A percentile compares a stretch with the other conserved stretches of the same genome.
Conservation (phyloP, 2,329 filamentous ascomycete species). For the Paradendryphiella salina region DNA sequence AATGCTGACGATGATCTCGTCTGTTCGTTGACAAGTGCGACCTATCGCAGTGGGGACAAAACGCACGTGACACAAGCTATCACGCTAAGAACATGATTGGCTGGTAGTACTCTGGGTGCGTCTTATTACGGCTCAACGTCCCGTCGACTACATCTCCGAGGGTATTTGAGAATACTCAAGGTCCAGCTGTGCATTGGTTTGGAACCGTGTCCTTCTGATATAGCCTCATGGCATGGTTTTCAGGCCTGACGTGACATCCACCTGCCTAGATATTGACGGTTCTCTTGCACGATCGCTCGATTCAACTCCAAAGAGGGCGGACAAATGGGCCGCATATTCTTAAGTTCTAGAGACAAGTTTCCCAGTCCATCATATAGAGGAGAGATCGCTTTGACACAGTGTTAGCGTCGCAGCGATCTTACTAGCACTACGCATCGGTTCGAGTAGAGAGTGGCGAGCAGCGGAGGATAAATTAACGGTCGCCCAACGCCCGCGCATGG, state of each 20-base stretch:
- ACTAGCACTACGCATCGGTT: neutral
- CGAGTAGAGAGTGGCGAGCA: conserved; percentile 1
- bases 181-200: neutral
- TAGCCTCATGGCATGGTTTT: neutral
- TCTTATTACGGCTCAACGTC: conserved; percentile 1
- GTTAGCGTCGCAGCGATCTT: conserved; percentile 1
- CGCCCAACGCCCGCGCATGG: neutral
- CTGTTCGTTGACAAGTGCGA: neutral
- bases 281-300: neutral
- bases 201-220: neutral
- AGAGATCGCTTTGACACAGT: neutral
- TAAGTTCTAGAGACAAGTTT: neutral
- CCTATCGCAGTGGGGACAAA: neutral
- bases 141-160: neutral
- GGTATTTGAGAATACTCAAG: neutral
- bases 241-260: neutral
- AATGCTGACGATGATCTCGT: neutral
- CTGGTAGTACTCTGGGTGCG: conserved; percentile 3
- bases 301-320: neutral
- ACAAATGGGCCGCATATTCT: neutral
- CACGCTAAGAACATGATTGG: conserved; percentile 1
- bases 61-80: neutral
- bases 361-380: neutral
- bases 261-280: neutral
- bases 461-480: neutral